These are phyloP conservation scores for Colletotrichum falcatum DNA, from an alignment of 2,329 filamentous ascomycete species.

Conservation along the genomic window DNA sequence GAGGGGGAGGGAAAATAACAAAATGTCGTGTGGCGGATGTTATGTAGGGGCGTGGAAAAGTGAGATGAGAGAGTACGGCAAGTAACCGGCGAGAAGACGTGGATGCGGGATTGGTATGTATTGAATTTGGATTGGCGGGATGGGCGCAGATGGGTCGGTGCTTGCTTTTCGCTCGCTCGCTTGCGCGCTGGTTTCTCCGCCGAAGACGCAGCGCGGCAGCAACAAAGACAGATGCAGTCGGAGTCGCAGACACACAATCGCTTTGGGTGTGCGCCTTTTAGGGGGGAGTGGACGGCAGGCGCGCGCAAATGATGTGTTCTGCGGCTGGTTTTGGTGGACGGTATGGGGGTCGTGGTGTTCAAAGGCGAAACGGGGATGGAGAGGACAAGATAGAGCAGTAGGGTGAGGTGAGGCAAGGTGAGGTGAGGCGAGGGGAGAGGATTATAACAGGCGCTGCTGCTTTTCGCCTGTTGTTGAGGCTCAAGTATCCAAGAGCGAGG, in stretches of 20 bases:
- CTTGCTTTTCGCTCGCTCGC: slow-evolving; percentile 14
- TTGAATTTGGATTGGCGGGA: slow-evolving; percentile 36
- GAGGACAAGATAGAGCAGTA: slow-evolving; percentile 11
- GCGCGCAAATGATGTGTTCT: slow-evolving; percentile 5
- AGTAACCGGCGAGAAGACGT: slow-evolving; percentile 14
- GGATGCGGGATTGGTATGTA: slow-evolving; percentile 15
- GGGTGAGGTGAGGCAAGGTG: too few species aligned
- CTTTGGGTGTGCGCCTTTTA: slow-evolving; percentile 9
- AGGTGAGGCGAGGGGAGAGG: not conserved
- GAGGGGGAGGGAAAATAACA: not conserved
- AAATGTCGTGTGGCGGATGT: slow-evolving; percentile 38
- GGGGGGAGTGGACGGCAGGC: not conserved
- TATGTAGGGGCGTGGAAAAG: slow-evolving; percentile 34
- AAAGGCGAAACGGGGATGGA: not conserved
- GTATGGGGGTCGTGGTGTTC: not conserved
- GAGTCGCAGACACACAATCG: slow-evolving; percentile 28
- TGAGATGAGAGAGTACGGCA: not conserved
- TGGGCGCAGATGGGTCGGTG: slow-evolving; percentile 36
- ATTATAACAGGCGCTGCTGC: slow-evolving; percentile 17
- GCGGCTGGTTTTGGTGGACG: not conserved
- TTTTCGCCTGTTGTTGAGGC: slow-evolving; percentile 28
- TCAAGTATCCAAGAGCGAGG: slow-evolving; percentile 13
- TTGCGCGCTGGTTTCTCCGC: slow-evolving; percentile 37
- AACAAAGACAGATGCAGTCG: slow-evolving; percentile 14
- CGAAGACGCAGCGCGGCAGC: slow-evolving; percentile 19